phyloP scores from a whole-genome alignment of 2,329 filamentous ascomycete species.

The Sarocladium brachiariae region DNA sequence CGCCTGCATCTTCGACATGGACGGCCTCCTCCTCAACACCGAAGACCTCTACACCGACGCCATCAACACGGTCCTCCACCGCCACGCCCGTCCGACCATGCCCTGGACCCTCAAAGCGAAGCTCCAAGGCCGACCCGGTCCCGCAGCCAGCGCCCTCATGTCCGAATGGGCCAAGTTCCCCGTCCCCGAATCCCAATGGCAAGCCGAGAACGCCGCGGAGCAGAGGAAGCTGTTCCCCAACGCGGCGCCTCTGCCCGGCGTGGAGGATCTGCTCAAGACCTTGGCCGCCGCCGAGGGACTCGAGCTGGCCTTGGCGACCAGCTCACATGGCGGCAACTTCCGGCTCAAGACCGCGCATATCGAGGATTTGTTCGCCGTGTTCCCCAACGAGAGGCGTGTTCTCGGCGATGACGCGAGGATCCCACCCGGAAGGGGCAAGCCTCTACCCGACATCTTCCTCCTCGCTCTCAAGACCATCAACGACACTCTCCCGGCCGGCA shows the following conservation, averaged over 20 bases:
- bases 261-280: constrained; percentile 57
- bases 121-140: constrained; percentile 55
- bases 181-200: constrained; percentile 63
- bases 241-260: constrained; percentile 73
- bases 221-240: constrained; percentile 68
- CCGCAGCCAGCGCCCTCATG: constrained; percentile 47
- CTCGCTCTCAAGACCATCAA: constrained; percentile 84
- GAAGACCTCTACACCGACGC: constrained; percentile 83
- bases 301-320: constrained; percentile 82
- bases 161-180: constrained; percentile 82
- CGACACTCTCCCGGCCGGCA: constrained; percentile 55
- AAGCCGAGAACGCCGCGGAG: constrained; percentile 48
- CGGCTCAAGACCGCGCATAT: constrained; percentile 65
- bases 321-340: constrained; percentile 66
- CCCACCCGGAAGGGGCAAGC: constrained; percentile 76
- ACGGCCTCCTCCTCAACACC: constrained; percentile 88
- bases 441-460: constrained; percentile 88
- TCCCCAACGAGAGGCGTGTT: constrained; percentile 64
- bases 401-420: constrained; percentile 82
- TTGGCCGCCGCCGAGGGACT: constrained; percentile 43
- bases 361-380: constrained; percentile 53
- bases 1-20: constrained; percentile 98
- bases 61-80: constrained; percentile 73
- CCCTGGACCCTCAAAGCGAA: constrained; percentile 94
- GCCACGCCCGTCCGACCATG: constrained; percentile 66